A percentile compares a stretch with the other conserved stretches of the same genome.
These are phyloP conservation scores for Candida maltosa DNA, from an alignment of 805 yeast species.

Conservation along the genomic window DNA sequence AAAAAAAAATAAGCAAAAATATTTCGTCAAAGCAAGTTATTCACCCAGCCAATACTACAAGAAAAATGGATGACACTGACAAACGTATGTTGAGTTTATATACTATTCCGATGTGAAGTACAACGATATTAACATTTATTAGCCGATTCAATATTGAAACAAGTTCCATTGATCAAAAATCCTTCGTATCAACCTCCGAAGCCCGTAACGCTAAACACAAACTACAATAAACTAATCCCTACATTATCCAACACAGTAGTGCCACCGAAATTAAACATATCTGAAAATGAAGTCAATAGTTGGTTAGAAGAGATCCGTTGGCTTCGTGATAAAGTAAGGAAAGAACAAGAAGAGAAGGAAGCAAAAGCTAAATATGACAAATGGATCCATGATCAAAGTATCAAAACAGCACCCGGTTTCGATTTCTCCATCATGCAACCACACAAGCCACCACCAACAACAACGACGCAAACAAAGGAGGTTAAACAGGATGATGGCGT, in stretches of 20 bases:
- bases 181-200: conserved; percentile 53
- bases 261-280: conserved; percentile 34
- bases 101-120: no score
- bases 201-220: conserved; percentile 50
- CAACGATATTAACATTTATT: conserved; percentile 7
- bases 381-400: conserved; percentile 30
- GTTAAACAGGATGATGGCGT: conserved; percentile 7
- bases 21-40: no score
- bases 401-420: conserved; percentile 41
- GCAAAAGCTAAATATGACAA: conserved; percentile 16
- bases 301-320: conserved; percentile 25
- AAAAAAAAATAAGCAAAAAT: no score
- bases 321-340: conserved; percentile 8
- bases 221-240: conserved; percentile 40
- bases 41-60: no score
- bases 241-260: conserved; percentile 27
- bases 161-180: conserved; percentile 54
- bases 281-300: conserved; percentile 19
- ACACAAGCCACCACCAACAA: conserved; percentile 10
- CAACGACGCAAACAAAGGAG: conserved; percentile 1
- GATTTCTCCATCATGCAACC: conserved; percentile 31
- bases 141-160: conserved; percentile 49
- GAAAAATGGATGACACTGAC: conserved; percentile 23
- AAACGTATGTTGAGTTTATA: conserved; percentile 17
- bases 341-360: conserved; percentile 4